These are phyloP conservation scores for Eucalyptus tenuipes DNA, from an alignment of 345 rosid species.

Conservation along the genomic window DNA sequence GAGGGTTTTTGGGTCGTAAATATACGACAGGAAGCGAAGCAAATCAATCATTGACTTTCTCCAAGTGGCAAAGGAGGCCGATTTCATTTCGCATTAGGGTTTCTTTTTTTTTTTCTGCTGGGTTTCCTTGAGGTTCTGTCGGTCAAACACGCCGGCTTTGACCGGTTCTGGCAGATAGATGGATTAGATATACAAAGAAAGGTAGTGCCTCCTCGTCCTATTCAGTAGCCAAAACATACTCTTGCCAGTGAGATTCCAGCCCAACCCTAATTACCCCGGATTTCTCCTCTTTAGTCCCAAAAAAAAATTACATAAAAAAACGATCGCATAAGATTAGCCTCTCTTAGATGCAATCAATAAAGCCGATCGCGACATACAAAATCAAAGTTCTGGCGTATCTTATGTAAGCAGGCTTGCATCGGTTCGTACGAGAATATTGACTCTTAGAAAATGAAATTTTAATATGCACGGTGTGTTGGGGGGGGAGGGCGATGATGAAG, in stretches of 20 bases:
- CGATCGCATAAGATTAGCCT: not conserved
- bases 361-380: not conserved
- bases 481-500: not conserved
- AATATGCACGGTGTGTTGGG: too few relatives aligned
- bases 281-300: not conserved
- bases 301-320: not conserved
- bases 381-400: not conserved
- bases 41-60: not conserved
- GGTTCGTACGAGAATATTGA: not conserved
- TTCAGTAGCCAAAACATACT: too few relatives aligned
- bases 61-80: not conserved
- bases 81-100: not conserved
- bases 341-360: not conserved
- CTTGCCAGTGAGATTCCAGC: not conserved
- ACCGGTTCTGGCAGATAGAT: not conserved
- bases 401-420: not conserved
- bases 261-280: not conserved
- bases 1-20: not conserved
- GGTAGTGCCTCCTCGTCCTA: not conserved
- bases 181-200: not conserved
- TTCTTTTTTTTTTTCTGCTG: not conserved
- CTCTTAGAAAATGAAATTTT: too few relatives aligned
- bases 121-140: not conserved
- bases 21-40: too few relatives aligned
- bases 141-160: not conserved